Conservation (phyloP, 495 filamentous ascomycete species). For the Xylaria venustula region DNA sequence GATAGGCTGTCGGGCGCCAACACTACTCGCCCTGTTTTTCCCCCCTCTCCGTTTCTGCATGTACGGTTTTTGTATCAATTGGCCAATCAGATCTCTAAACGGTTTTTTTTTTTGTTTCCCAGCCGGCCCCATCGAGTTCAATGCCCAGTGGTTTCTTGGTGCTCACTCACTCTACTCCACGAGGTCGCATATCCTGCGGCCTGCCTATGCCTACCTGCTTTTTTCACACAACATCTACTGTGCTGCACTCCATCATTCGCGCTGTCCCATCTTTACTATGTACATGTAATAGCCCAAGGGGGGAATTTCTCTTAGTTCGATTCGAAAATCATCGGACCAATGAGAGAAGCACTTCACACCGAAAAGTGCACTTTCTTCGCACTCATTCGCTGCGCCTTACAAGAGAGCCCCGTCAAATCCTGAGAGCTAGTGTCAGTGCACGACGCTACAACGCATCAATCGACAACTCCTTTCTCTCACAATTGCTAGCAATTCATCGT, state of each 20-base stretch:
- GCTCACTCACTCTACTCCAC: not conserved
- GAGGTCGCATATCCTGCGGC: slow-evolving; percentile 17
- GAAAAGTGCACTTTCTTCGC: slow-evolving; percentile 11
- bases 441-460: slow-evolving; percentile 12
- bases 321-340: slow-evolving; percentile 7
- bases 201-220: slow-evolving; percentile 10
- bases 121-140: slow-evolving; percentile 1
- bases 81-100: slow-evolving; percentile 15
- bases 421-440: slow-evolving; percentile 5
- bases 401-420: not conserved
- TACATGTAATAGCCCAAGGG: not conserved
- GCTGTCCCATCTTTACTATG: slow-evolving; percentile 6
- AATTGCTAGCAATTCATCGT: no score
- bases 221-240: no score
- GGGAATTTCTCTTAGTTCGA: not conserved
- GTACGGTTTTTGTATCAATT: slow-evolving; percentile 11
- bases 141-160: slow-evolving; percentile 2
- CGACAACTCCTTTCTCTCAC: no score
- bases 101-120: no score
- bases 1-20: slow-evolving; percentile 8
- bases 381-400: slow-evolving; percentile 11
- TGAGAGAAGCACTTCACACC: slow-evolving; percentile 7
- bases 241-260: slow-evolving; percentile 12
- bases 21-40: slow-evolving; percentile 10
- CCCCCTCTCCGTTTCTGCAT: slow-evolving; percentile 7